These are phyloP conservation scores for Metarhizium robertsii DNA, from an alignment of 2,329 filamentous ascomycete genomes.

Conservation along the genomic window DNA sequence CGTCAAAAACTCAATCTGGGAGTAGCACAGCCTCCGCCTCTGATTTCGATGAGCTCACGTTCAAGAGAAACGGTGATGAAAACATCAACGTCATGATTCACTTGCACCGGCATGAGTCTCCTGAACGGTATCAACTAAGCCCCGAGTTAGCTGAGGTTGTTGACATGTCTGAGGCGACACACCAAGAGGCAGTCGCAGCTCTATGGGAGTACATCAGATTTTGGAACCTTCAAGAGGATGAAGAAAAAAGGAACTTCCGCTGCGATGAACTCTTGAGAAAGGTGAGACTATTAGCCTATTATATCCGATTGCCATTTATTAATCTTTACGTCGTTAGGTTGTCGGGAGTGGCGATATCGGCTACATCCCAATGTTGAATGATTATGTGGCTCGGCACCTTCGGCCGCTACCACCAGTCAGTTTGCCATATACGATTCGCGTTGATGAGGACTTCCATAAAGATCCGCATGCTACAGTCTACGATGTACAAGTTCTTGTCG, in stretches of 20 bases:
- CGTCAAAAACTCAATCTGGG: slow-evolving; percentile 36
- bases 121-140: slow-evolving; percentile 75
- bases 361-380: slow-evolving; percentile 76
- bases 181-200: slow-evolving; percentile 79
- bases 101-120: slow-evolving; percentile 72
- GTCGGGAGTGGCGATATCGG: slow-evolving; percentile 66
- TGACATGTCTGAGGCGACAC: slow-evolving; percentile 78
- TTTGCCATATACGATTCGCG: slow-evolving; percentile 85
- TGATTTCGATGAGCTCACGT: slow-evolving; percentile 85
- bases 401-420: slow-evolving; percentile 71
- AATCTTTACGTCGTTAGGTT: slow-evolving; percentile 39
- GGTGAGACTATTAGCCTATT: slow-evolving; percentile 37
- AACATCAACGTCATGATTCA: slow-evolving; percentile 88
- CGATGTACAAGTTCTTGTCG: slow-evolving; percentile 75
- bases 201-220: slow-evolving; percentile 92
- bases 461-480: slow-evolving; percentile 74
- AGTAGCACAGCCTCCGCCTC: slow-evolving; percentile 43
- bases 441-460: slow-evolving; percentile 75
- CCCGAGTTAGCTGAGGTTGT: slow-evolving; percentile 73
- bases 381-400: slow-evolving; percentile 71
- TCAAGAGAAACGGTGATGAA: slow-evolving; percentile 86
- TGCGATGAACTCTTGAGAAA: slow-evolving; percentile 76
- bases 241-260: slow-evolving; percentile 85
- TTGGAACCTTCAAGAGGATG: slow-evolving; percentile 81
- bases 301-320: not conserved